phyloP scores from a whole-genome alignment of 257 asterid species.

The Salvia miltiorrhiza region DNA sequence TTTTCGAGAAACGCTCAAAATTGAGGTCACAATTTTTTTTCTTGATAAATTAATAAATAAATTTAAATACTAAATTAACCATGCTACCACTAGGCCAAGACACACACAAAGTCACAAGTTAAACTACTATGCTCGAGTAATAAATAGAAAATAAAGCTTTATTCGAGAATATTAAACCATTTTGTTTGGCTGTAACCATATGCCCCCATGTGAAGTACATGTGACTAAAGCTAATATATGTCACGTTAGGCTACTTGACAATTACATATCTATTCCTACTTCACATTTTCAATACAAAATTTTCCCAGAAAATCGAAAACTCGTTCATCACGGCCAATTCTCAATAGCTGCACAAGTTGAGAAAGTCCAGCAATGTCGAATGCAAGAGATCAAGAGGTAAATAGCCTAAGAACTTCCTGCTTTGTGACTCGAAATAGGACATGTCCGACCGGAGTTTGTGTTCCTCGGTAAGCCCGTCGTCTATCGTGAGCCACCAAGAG shows the following conservation, averaged over 20 bases:
- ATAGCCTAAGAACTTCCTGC: constrained; percentile 71
- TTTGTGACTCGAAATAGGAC: constrained; percentile 47
- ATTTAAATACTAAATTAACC: too few species aligned
- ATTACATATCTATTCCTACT: not conserved
- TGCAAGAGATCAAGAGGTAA: constrained; percentile 65
- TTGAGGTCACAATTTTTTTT: too few species aligned
- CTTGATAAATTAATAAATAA: too few species aligned
- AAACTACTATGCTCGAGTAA: too few species aligned
- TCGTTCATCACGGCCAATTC: not conserved
- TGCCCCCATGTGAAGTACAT: constrained; percentile 11
- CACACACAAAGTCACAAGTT: too few species aligned
- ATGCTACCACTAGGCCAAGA: too few species aligned
- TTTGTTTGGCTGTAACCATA: not conserved
- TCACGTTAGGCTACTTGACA: constrained; percentile 7
- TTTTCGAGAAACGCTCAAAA: too few species aligned
- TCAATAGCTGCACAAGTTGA: constrained; percentile 65
- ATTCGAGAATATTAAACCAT: not conserved
- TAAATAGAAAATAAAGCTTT: not conserved
- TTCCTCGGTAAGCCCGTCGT: constrained; percentile 55
- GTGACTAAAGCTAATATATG: not conserved
- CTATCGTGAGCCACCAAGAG: constrained; percentile 87
- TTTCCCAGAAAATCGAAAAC: not conserved
- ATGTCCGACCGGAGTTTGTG: constrained; percentile 45
- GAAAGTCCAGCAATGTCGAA: constrained; percentile 72
- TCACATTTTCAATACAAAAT: not conserved